These are phyloP conservation scores for Thraustotheca clavata DNA, from an alignment of 352 stramenopile genomes.

Conservation along the genomic window DNA sequence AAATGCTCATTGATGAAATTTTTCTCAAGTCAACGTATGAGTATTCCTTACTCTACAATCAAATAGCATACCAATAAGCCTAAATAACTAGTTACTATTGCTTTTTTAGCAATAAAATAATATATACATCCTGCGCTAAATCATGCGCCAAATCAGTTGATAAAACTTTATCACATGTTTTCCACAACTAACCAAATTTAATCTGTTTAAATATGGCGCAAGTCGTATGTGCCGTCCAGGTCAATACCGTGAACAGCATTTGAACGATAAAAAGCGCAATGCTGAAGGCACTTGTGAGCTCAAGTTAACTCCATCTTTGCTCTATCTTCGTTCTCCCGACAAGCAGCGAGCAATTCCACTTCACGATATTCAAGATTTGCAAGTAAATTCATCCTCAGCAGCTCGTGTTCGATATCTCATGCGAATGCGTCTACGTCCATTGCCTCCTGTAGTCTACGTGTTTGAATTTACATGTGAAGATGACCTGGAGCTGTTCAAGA, in stretches of 20 bases:
- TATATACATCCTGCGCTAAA: no score
- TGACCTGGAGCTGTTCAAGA: conserved; percentile 13
- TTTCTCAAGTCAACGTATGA: no score
- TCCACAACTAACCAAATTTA: background rate
- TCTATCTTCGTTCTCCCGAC: background rate
- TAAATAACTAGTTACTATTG: no score
- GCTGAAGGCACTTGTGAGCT: background rate
- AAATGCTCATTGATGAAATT: no score
- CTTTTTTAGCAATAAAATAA: no score
- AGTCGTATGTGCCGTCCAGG: background rate
- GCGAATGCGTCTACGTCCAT: conserved; percentile 7
- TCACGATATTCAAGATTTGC: conserved; percentile 18
- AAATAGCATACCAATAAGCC: no score
- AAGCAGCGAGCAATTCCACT: conserved; percentile 12
- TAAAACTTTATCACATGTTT: background rate
- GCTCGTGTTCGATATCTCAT: conserved; percentile 6
- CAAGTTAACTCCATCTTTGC: background rate
- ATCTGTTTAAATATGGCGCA: background rate
- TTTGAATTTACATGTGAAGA: conserved; percentile 14
- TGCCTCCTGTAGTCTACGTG: conserved; percentile 1
- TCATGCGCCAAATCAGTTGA: background rate
- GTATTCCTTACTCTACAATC: no score
- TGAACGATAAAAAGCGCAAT: background rate
- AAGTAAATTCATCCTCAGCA: conserved; percentile 10
- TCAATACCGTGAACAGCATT: background rate